Evolutionary conservation across 2,329 filamentous ascomycete genomes (phyloP).

Genomic region (Diaporthe vexans): DNA sequence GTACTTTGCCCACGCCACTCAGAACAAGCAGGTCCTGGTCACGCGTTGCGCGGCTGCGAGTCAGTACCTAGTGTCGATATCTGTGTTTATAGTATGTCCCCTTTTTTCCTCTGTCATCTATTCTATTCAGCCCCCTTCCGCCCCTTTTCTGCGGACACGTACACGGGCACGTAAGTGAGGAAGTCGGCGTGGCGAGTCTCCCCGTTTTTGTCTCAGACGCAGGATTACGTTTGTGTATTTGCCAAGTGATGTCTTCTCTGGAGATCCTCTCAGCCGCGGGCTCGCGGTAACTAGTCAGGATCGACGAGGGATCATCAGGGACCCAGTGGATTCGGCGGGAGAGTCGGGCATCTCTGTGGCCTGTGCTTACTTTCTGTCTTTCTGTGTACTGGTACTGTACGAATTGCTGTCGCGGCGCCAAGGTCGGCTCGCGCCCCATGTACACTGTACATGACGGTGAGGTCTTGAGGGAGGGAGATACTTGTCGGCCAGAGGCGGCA

Average conservation of each 20-base stretch:
- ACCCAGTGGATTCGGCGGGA: not conserved
- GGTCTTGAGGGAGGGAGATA: too few relatives aligned
- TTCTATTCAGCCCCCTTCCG: not conserved
- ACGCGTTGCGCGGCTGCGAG: constrained; percentile 7
- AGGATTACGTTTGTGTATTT: not conserved
- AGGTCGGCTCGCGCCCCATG: not conserved
- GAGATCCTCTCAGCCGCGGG: not conserved
- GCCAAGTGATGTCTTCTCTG: not conserved
- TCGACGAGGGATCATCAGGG: constrained; percentile 22
- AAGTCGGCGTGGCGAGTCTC: not conserved
- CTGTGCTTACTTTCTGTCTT: not conserved
- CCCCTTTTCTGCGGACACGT: not conserved
- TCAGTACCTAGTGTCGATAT: constrained; percentile 11
- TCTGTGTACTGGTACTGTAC: not conserved
- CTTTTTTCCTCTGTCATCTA: not conserved
- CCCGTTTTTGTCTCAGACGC: not conserved
- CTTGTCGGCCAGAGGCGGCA: not conserved
- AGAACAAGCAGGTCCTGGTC: constrained; percentile 9
- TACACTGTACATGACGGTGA: too few relatives aligned
- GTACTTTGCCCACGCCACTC: not conserved
- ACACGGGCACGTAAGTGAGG: not conserved
- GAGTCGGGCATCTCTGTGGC: not conserved
- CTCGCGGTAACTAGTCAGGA: constrained; percentile 10
- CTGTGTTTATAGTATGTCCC: not conserved
- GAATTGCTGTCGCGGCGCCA: not conserved